A percentile compares a stretch with the other conserved stretches of the same genome.
These are phyloP conservation scores for Starmerella asiatica DNA, from an alignment of 805 yeast genomes.

Conservation along the genomic window DNA sequence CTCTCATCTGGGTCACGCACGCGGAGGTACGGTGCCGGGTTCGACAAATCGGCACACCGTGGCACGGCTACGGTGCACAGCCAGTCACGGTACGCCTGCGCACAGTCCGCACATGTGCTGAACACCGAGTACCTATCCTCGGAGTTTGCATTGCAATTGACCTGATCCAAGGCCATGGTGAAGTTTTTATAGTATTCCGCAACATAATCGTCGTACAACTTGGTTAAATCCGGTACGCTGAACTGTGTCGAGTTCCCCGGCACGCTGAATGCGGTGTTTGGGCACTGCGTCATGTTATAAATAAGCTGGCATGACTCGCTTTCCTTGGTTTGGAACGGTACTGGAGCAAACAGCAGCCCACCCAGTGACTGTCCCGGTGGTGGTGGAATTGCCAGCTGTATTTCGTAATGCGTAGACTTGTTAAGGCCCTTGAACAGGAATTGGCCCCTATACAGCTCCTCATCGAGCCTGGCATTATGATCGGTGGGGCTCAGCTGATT, in stretches of 20 bases:
- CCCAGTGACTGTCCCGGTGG: constrained; percentile 29
- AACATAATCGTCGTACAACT: constrained; percentile 54
- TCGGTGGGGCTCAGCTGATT: constrained; percentile 18
- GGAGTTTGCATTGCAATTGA: constrained; percentile 53
- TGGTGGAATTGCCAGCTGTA: constrained; percentile 36
- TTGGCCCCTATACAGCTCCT: constrained; percentile 37
- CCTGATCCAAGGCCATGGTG: constrained; percentile 57
- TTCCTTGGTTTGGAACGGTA: constrained; percentile 43
- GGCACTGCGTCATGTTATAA: constrained; percentile 63
- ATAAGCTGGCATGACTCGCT: constrained; percentile 54
- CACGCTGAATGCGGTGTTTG: constrained; percentile 73
- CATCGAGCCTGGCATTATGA: too few species aligned
- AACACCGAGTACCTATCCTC: constrained; percentile 65
- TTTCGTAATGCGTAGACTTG: constrained; percentile 47
- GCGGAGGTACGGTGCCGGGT: constrained; percentile 26
- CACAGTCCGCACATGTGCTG: constrained; percentile 60
- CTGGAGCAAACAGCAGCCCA: constrained; percentile 47
- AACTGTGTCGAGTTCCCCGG: constrained; percentile 40
- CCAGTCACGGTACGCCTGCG: constrained; percentile 65
- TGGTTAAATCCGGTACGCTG: constrained; percentile 29
- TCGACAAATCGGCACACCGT: constrained; percentile 48
- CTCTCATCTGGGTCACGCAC: constrained; percentile 39
- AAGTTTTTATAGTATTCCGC: constrained; percentile 46
- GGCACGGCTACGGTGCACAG: constrained; percentile 81
- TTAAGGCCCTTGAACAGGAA: constrained; percentile 51